Evolutionary conservation across 768 basidiomycete genomes (phyloP).

Genomic region (Ramaria rubella): DNA sequence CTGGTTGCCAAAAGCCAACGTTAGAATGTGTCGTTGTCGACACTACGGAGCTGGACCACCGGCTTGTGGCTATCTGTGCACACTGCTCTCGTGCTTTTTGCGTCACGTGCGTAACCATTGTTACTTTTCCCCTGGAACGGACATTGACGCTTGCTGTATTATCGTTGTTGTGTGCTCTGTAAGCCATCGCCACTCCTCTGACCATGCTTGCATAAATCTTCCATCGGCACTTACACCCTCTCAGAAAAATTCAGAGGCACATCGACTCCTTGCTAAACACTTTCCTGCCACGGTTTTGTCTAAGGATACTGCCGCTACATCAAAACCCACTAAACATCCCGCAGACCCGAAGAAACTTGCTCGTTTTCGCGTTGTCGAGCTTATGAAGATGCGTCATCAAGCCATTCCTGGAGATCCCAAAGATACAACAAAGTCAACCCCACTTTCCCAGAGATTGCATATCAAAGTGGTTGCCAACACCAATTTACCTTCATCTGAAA

Average conservation of each 20-base stretch:
- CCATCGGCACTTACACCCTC: constrained; percentile 10
- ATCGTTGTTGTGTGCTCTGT: constrained; percentile 10
- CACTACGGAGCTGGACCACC: constrained; percentile 20
- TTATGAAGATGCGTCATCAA: constrained; percentile 70
- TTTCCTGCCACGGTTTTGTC: constrained; percentile 29
- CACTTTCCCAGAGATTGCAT: constrained; percentile 53
- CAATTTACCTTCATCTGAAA: constrained; percentile 30
- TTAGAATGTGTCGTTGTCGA: constrained; percentile 37
- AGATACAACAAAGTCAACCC: constrained; percentile 40
- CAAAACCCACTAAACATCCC: constrained; percentile 29
- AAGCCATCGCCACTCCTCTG: constrained; percentile 62
- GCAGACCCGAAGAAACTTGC: constrained; percentile 49
- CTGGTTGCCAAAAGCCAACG: constrained; percentile 48
- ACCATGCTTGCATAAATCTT: constrained; percentile 47
- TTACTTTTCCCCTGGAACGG: neutral
- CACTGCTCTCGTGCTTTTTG: constrained; percentile 57
- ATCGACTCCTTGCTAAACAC: constrained; percentile 46
- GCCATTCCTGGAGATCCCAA: constrained; percentile 59
- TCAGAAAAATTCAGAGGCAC: constrained; percentile 42
- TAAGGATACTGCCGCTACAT: constrained; percentile 15
- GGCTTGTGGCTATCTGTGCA: constrained; percentile 38
- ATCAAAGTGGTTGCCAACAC: constrained; percentile 36
- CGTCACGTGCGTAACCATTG: constrained; percentile 40
- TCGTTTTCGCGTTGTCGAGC: constrained; percentile 49
- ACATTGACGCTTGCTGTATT: neutral